Base-by-base conservation (phyloP, 768 basidiomycete species). In the Suillus cothurnatus region DNA sequence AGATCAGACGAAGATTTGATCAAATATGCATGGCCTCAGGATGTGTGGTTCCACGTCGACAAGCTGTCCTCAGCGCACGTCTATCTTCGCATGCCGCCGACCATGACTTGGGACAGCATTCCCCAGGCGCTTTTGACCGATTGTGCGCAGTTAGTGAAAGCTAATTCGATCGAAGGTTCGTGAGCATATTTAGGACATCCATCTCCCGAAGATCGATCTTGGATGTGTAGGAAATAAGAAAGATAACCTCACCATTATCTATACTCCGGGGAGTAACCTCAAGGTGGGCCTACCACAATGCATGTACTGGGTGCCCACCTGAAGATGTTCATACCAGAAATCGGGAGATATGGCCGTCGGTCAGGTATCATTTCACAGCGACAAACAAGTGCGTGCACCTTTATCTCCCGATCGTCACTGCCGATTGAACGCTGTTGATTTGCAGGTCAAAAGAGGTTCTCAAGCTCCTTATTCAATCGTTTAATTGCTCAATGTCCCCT, bases 301-400 rank as follows among this genome's bases (percentile, higher is more conserved):
- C 21, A 23, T 12, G 9, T 19, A 21, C 45, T 71, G 57, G 70
- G 19, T 7, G 7, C 23, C 58, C 23, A 21, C 41, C 45, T 47
- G n/a, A 31, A 26, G 31, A 47, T n/a, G n/a, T 58, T 57, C 3
- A 23, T 53, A 19, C 12, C 71, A 96, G 93, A 99, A 99, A 94
- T 90, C 92, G 8, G 97, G 97, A 4, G 95, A 97, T 73, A 98
- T 97, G 95, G 95, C 94, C 3, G 90, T 97, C 4, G 97, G 97
- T 0, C 92, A 95, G 72, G 97, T 99, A 0, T 92, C 94, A 0
- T 99, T 99, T 76, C 93, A 98, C 69, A 92, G 82, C 64, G 94
- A 97, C 72, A 95, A 97, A 73, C 84, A 83, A 78, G 94, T 94
- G 68, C 45, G 83, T 50, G 34, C 28, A 9, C 21, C 17, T 5